Base-by-base conservation (phyloP, 257 asterid species). In the Salvia rosmarinus region DNA sequence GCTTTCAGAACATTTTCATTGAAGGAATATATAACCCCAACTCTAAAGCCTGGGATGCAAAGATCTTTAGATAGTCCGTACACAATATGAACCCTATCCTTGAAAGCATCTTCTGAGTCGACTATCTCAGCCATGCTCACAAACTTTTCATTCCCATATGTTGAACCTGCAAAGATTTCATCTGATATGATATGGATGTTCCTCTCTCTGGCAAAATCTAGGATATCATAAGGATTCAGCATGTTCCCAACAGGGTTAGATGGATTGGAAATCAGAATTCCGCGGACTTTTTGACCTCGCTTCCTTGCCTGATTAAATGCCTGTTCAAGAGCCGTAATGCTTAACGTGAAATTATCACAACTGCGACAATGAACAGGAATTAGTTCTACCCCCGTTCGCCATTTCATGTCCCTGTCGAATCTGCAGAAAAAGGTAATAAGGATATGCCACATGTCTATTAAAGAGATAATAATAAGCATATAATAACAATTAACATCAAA, bases 351-450 rank as follows among this genome's bases (percentile, higher is more conserved):
- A 80, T 86, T 80, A 61, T 95, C 97, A 11, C 92, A 88, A 82
- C 99, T 91, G 20, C 90, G 98, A 77, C 96, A 89, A 74, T 85
- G 95, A 62, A 95, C 97, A 39, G 95, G 98, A 64, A 95, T 87
- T 25, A 95, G 86, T 54, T 95, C 98, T 20, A 89, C 87, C 37
- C 99, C 99, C 12, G 99, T 85, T 72, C 99, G 80, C 90, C 92
- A 95, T 80, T 74, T 87, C 63, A 95, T 83, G 78, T 91, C 98
- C 82, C 97, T 83, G 72, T 95, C 98, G 66, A 89, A 89, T 64
- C 99, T 91, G 95, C 76, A 82, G 52, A 72, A 25, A 55, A 37
- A 35, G 32, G 57, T 61, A 21, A 74, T 50, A 75, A 19, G 34
- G 35, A 77, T 64, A 83, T 35, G 37, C 49, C 69, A 64, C 39